Base-by-base conservation (phyloP, 441 rosid genomes). In the Adansonia rubrostipa region DNA sequence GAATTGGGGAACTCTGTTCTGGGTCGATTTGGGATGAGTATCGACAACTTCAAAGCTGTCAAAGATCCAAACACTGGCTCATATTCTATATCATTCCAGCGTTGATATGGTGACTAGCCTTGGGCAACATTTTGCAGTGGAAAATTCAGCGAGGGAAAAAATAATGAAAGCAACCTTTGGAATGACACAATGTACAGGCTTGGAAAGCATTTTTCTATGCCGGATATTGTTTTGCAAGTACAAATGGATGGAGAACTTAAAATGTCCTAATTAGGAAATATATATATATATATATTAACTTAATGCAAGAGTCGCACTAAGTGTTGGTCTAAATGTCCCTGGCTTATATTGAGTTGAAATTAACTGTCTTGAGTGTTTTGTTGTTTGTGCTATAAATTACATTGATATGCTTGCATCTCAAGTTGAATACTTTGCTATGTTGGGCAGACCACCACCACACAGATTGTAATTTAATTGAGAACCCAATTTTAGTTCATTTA, bases 41-140 rank as follows among this genome's bases (percentile, higher is more conserved):
- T 89, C 11, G 99, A 96, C 85, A 92, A 94, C 89, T 94, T 96
- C 92, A 91, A 96, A 83, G 90, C 98, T 74, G 95, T 94, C 71
- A 82, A 93, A 86, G 98, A 96, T 88, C 98, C 99, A 71, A 96
- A 92, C 83, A 91, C 95, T 8, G 98, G 98, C 64, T 89, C 98
- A 13, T 96, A 96, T 85, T 94, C 98, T 15, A 42, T 96, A 77
- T 92, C 96, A 8, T 92, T 92, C 89, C 97, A 93, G 56, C 84
- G 76, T 2, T 91, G 87, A 86, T 47, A 62, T 78, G 60, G 78
- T 73, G 70, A 44, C 57, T 57, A 72, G 77, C 74, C 69, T 24
- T 51, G 45, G 24, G 74, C 56, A 14, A 19, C 71, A 60, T 70
- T 47, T 40, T 40, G 5, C 6, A 40, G 45, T 33, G 22, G 61